Evolutionary conservation across 1,284 basidiomycete species (phyloP), one percentile per base, ranked within the genome.

Genomic region (Cryptococcus jaspeensis): DNA sequence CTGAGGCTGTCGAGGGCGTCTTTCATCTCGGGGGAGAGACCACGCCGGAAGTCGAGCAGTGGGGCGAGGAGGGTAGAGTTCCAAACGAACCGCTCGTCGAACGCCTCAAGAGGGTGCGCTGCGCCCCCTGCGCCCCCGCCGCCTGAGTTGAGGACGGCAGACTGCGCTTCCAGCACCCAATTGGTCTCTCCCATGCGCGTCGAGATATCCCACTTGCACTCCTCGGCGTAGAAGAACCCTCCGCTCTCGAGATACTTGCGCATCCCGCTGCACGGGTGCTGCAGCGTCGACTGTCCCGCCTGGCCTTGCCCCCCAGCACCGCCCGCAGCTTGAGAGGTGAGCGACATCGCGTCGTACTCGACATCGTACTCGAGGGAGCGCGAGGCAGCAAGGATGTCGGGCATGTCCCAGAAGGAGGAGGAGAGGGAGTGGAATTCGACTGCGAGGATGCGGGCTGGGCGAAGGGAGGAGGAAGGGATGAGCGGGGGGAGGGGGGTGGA

Each of bases 211-310:
- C 93, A 97, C 13, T 83, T 81, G 5, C 87, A 84, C 60, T 85
- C 84, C 20, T 86, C 72, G 5, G 95, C 88, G 72, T 91, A 96
- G 78, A 97, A 99, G 79, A 99, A 99, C 1, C 88, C 87, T 3
- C 93, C 93, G 22, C 87, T 88, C 49, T 90, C 88, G 7, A 99
- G 79, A 50, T 98, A 93, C 76, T 96, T 97, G 50, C 86, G 89
- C 65, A 99, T 83, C 0, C 92, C 88, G 50, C 85, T 77, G 72
- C 92, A 96, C 3, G 96, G 95, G 71, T 98, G 92, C 69, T 96
- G 92, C 67, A 87, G 77, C 12, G 80, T 78, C 37, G 80, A 70
- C 58, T 68, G 76, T 39, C 78, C 67, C 15, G 81, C 73, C 66
- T 56, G 78, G 13, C 60, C 64, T 47, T 56, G 38, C 1, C 65